Conservation (phyloP, 768 basidiomycete genomes). For the Mycena pura region DNA sequence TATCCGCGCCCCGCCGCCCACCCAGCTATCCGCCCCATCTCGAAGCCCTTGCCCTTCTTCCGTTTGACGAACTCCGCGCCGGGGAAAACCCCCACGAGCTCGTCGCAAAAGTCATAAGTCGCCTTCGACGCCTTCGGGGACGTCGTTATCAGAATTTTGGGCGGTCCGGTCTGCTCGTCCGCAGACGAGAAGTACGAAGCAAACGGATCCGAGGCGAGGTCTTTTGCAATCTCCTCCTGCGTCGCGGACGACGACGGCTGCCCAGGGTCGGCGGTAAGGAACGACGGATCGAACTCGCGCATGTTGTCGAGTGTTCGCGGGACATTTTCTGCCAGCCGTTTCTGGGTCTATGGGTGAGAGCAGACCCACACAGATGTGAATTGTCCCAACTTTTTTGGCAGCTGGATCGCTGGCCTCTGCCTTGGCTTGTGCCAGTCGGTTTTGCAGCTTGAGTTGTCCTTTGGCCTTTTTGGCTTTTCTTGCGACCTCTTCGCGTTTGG, state of each 20-base stretch:
- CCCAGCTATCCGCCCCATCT: constrained; percentile 87
- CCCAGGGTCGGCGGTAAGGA: constrained; percentile 61
- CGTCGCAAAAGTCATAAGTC: constrained; percentile 94
- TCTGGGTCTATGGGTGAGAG: constrained; percentile 48
- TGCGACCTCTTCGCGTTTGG: constrained; percentile 82
- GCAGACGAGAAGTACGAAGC: constrained; percentile 75
- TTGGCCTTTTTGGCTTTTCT: constrained; percentile 80
- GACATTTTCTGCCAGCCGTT: constrained; percentile 83
- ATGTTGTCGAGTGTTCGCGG: constrained; percentile 94
- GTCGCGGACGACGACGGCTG: constrained; percentile 46
- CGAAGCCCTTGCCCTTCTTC: constrained; percentile 89
- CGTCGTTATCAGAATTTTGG: constrained; percentile 91
- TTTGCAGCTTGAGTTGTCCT: constrained; percentile 80
- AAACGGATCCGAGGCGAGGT: constrained; percentile 79
- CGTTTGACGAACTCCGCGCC: constrained; percentile 89
- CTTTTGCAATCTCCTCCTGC: constrained; percentile 65
- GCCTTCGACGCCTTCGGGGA: constrained; percentile 86
- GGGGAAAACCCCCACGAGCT: constrained; percentile 87
- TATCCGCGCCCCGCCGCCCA: constrained; percentile 94
- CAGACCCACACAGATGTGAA: background rate
- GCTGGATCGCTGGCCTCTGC: constrained; percentile 77
- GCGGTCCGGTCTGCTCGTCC: constrained; percentile 74
- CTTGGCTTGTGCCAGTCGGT: constrained; percentile 79
- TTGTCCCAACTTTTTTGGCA: constrained; percentile 71
- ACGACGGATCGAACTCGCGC: constrained; percentile 81